Conservation (phyloP, 2,329 filamentous ascomycete genomes). For the Alternaria ventricosa region DNA sequence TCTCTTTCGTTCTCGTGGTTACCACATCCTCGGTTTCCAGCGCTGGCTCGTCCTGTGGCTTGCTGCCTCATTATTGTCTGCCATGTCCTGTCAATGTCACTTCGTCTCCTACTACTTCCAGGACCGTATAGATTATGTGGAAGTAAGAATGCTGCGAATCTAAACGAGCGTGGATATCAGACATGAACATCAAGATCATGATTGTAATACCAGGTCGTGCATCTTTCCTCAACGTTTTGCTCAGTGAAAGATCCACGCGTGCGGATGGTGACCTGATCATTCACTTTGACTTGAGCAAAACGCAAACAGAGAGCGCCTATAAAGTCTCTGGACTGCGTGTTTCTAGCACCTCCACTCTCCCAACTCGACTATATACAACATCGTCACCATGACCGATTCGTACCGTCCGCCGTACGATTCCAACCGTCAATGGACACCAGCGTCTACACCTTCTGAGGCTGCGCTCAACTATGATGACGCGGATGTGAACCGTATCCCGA, state of each 20-base stretch:
- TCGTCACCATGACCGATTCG: neutral
- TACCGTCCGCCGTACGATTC: neutral
- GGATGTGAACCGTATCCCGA: neutral
- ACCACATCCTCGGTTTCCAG: neutral
- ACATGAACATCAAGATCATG: neutral
- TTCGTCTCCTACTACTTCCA: neutral
- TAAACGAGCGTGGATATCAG: neutral
- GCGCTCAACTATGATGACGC: neutral
- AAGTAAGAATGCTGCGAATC: neutral
- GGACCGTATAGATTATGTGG: neutral
- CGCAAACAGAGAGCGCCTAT: neutral
- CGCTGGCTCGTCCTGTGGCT: neutral
- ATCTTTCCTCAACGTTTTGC: neutral
- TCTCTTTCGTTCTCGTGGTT: neutral
- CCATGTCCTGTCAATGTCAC: neutral
- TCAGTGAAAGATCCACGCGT: neutral
- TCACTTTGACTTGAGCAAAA: neutral
- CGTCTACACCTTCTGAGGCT: neutral
- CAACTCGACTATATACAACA: neutral
- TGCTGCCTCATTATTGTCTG: too few species aligned
- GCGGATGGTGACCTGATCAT: neutral
- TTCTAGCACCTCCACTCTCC: neutral
- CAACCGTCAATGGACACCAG: neutral
- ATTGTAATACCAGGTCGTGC: neutral
- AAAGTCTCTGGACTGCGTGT: neutral